Evolutionary conservation across 2,329 filamentous ascomycete species (phyloP).

Genomic region (Huntiella moniliformis): DNA sequence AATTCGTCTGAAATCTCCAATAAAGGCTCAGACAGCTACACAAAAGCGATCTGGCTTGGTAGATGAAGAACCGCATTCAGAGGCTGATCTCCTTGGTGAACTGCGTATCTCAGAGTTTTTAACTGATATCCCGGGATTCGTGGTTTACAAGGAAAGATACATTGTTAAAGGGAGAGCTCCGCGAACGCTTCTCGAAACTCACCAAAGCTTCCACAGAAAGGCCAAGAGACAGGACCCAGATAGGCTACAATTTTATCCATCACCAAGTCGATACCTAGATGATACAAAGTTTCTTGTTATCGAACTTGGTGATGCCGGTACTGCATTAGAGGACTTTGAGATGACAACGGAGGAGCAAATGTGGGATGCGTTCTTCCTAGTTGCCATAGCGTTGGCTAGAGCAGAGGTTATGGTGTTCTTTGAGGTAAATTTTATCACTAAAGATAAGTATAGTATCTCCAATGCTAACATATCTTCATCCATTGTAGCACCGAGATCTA

Average conservation of each 20-base stretch:
- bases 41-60: constrained; percentile 35
- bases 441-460: neutral
- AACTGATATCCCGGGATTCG: constrained; percentile 44
- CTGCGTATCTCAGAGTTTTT: constrained; percentile 44
- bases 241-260: constrained; percentile 41
- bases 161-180: constrained; percentile 38
- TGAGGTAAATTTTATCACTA: constrained; percentile 27
- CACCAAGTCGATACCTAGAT: constrained; percentile 39
- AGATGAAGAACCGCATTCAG: constrained; percentile 38
- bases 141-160: constrained; percentile 46
- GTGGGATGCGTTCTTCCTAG: constrained; percentile 45
- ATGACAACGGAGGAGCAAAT: constrained; percentile 30
- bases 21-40: constrained; percentile 37
- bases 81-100: constrained; percentile 37
- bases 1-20: constrained; percentile 38
- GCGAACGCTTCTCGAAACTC: constrained; percentile 36
- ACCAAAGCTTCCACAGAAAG: constrained; percentile 35
- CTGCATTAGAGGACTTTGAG: constrained; percentile 38
- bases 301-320: constrained; percentile 44
- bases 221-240: constrained; percentile 36
- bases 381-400: constrained; percentile 39
- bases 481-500: constrained; percentile 38
- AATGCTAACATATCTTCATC: constrained; percentile 10
- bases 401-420: constrained; percentile 40
- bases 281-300: constrained; percentile 41